These are phyloP conservation scores for Nelumbo lutea DNA, from an alignment of 164 flowering plant species.

Conservation along the genomic window DNA sequence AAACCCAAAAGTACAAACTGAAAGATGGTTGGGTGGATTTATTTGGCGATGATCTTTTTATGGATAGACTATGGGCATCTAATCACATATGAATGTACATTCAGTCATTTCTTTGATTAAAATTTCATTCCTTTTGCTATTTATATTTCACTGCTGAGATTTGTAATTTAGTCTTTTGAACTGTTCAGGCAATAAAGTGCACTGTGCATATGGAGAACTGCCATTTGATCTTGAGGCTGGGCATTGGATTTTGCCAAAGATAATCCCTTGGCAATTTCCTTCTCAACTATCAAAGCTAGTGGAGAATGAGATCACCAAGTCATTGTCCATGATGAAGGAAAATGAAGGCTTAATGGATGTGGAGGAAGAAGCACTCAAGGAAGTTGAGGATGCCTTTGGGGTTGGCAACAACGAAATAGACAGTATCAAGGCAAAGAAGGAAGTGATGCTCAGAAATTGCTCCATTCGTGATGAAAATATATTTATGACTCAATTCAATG, in stretches of 20 bases:
- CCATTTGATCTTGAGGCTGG: conserved; percentile 60
- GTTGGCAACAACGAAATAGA: conserved; percentile 18
- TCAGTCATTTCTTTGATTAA: conserved; percentile 2
- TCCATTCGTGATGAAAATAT: conserved; percentile 30
- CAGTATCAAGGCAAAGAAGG: conserved; percentile 51
- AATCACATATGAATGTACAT: not conserved
- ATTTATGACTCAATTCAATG: conserved; percentile 21
- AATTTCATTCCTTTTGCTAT: not conserved
- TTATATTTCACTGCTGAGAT: not conserved
- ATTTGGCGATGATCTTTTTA: too few species aligned
- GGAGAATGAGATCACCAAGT: conserved; percentile 54
- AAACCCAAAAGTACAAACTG: too few species aligned
- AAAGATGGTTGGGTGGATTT: too few species aligned
- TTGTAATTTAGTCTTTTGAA: conserved; percentile 6
- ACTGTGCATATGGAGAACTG: conserved; percentile 26
- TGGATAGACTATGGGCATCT: too few species aligned
- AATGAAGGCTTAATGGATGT: conserved; percentile 15
- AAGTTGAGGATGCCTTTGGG: conserved; percentile 18
- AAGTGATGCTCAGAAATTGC: conserved; percentile 49
- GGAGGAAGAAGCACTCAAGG: conserved; percentile 32
- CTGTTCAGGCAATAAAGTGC: conserved; percentile 35
- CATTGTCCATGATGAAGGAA: conserved; percentile 40
- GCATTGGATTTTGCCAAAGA: conserved; percentile 51
- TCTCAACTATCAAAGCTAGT: conserved; percentile 63
- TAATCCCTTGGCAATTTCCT: conserved; percentile 62